Percentiles rank a stretch among this genome's conserved stretches.
These are phyloP conservation scores for Candida bentonensis DNA, from an alignment of 805 yeast species.

Conservation along the genomic window DNA sequence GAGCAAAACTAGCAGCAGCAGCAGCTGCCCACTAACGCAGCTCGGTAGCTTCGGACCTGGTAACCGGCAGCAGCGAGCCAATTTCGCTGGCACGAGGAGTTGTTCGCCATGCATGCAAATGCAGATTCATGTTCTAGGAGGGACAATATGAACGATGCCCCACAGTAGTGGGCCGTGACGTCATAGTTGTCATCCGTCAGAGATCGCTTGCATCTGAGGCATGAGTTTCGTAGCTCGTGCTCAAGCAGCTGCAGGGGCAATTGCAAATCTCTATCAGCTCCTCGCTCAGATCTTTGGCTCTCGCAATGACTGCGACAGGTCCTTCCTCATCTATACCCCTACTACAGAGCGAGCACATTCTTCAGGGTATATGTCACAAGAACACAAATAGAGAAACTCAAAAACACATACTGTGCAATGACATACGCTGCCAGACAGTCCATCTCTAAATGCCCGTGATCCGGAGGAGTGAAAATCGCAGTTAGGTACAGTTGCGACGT, in stretches of 20 bases:
- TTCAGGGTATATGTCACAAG: constrained; percentile 50
- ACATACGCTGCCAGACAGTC: constrained; percentile 71
- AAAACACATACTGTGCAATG: constrained; percentile 55
- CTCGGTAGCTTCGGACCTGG: too few relatives aligned
- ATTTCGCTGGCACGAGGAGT: too few relatives aligned
- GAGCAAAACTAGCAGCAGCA: too few relatives aligned
- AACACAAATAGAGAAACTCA: constrained; percentile 61
- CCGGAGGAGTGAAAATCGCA: constrained; percentile 69
- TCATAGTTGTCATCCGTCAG: too few relatives aligned
- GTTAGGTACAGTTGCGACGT: constrained; percentile 82
- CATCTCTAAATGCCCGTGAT: constrained; percentile 39
- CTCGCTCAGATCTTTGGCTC: background rate
- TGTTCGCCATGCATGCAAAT: background rate
- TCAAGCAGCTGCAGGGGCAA: background rate
- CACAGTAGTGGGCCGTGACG: too few relatives aligned
- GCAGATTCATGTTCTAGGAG: background rate
- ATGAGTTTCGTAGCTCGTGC: background rate
- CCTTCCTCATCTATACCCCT: too few relatives aligned
- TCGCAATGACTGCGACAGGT: background rate
- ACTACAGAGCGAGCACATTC: constrained; percentile 13
- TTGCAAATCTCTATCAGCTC: background rate
- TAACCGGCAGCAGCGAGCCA: too few relatives aligned
- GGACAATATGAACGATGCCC: too few relatives aligned
- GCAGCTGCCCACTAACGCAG: too few relatives aligned
- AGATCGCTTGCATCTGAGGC: too few relatives aligned